Percentiles rank a stretch among this genome's conserved stretches.
Evolutionary conservation across 768 basidiomycete species (phyloP).

Genomic region (Leccinum uliginosum): DNA sequence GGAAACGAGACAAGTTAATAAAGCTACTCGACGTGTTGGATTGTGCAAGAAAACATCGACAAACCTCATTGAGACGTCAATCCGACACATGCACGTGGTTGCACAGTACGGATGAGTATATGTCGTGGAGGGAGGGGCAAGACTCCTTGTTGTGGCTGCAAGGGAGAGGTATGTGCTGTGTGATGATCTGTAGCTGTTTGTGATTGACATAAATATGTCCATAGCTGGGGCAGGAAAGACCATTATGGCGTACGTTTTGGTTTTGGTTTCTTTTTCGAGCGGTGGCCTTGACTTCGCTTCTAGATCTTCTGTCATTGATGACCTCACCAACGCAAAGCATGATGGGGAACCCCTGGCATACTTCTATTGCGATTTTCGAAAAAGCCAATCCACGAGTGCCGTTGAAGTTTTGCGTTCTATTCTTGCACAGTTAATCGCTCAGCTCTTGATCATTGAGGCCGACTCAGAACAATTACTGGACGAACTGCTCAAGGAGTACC

Average conservation of each 20-base stretch:
- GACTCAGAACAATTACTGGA: neutral
- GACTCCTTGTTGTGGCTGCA: slow-evolving; percentile 11
- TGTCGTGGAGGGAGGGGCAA: too few relatives aligned
- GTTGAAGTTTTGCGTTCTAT: slow-evolving; percentile 18
- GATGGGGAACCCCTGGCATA: neutral
- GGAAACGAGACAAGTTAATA: neutral
- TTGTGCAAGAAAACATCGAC: too few relatives aligned
- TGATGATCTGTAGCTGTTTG: neutral
- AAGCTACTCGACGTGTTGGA: too few relatives aligned
- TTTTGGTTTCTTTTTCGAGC: too few relatives aligned
- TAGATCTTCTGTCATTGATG: neutral
- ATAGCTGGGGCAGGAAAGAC: neutral
- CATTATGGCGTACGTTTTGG: neutral
- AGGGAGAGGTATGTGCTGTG: slow-evolving; percentile 9
- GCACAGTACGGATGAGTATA: too few relatives aligned
- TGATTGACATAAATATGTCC: neutral
- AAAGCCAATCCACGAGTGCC: neutral
- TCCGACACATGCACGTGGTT: too few relatives aligned
- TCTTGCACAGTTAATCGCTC: slow-evolving; percentile 9
- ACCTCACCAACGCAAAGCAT: neutral
- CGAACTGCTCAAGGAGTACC: slow-evolving; percentile 2
- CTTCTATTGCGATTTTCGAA: slow-evolving; percentile 25
- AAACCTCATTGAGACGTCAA: too few relatives aligned
- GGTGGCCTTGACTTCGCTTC: neutral
- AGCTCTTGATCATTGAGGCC: neutral